Evolutionary conservation across 257 asterid genomes (phyloP).

Genomic region (Linderniella brevidens): DNA sequence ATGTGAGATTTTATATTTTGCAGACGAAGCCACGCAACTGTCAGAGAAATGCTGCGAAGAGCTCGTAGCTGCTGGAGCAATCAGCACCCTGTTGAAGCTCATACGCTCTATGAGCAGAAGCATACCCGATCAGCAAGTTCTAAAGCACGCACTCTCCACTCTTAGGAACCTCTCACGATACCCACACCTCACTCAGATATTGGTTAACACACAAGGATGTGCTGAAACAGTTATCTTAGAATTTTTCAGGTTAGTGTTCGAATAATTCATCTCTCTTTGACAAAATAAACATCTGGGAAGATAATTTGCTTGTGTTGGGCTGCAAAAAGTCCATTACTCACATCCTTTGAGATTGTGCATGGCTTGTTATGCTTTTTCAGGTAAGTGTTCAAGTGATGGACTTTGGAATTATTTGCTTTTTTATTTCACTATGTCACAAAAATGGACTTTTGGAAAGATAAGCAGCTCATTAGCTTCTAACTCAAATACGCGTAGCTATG

Average conservation of each 20-base stretch:
- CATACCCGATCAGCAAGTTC: conserved; percentile 85
- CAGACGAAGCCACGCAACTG: conserved; percentile 85
- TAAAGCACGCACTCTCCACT: conserved; percentile 76
- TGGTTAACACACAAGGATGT: conserved; percentile 38
- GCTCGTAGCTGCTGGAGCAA: conserved; percentile 84
- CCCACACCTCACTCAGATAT: conserved; percentile 34
- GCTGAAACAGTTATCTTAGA: conserved; percentile 49
- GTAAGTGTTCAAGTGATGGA: too few relatives aligned
- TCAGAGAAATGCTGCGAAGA: conserved; percentile 85
- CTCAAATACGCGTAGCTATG: too few relatives aligned
- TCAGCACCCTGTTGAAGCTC: conserved; percentile 46
- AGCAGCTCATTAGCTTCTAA: too few relatives aligned
- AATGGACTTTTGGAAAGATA: too few relatives aligned
- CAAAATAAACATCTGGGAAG: too few relatives aligned
- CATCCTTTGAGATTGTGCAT: background rate
- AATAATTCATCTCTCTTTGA: background rate
- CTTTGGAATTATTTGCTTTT: too few relatives aligned
- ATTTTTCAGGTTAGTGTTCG: conserved; percentile 37
- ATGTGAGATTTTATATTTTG: background rate
- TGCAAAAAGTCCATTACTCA: background rate
- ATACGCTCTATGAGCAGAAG: conserved; percentile 82
- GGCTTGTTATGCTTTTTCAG: too few relatives aligned
- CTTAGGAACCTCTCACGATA: conserved; percentile 76
- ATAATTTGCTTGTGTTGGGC: background rate
- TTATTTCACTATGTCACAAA: too few relatives aligned